Conservation (phyloP, 129 eudicot genomes). For the Helianthus tuberosus region DNA sequence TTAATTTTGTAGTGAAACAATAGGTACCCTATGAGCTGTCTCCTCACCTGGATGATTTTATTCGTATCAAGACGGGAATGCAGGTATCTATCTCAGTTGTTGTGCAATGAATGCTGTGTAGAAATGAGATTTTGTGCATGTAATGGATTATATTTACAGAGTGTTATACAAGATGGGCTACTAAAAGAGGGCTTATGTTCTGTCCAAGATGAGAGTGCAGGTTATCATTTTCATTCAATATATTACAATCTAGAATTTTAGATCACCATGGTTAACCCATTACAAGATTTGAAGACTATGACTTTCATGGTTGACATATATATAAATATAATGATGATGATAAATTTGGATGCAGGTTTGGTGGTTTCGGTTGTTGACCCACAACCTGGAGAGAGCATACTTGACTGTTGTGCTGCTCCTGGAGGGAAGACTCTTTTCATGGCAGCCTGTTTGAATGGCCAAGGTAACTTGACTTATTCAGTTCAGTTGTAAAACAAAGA, state of each 20-base stretch:
- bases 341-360: conserved; percentile 60
- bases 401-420: conserved; percentile 99
- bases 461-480: conserved; percentile 46
- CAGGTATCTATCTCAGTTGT: conserved; percentile 52
- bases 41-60: conserved; percentile 74
- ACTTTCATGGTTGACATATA: too few relatives aligned
- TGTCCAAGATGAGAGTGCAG: conserved; percentile 98
- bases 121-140: not conserved
- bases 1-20: conserved; percentile 10
- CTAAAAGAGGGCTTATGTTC: conserved; percentile 87
- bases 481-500: not conserved
- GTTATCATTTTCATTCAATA: conserved; percentile 37
- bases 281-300: too few relatives aligned
- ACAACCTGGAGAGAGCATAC: conserved; percentile 74
- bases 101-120: not conserved
- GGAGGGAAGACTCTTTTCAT: conserved; percentile 97
- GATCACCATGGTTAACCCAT: not conserved
- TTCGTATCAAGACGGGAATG: conserved; percentile 78
- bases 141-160: conserved; percentile 36
- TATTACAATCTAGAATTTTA: not conserved
- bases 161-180: conserved; percentile 79
- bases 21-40: conserved; percentile 83
- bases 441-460: conserved; percentile 74
- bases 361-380: conserved; percentile 86
- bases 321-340: not conserved